A percentile compares a stretch with the other conserved stretches of the same genome.
These are phyloP conservation scores for Trichoderma semiorbis DNA, from an alignment of 2,329 filamentous ascomycete genomes.

Conservation along the genomic window DNA sequence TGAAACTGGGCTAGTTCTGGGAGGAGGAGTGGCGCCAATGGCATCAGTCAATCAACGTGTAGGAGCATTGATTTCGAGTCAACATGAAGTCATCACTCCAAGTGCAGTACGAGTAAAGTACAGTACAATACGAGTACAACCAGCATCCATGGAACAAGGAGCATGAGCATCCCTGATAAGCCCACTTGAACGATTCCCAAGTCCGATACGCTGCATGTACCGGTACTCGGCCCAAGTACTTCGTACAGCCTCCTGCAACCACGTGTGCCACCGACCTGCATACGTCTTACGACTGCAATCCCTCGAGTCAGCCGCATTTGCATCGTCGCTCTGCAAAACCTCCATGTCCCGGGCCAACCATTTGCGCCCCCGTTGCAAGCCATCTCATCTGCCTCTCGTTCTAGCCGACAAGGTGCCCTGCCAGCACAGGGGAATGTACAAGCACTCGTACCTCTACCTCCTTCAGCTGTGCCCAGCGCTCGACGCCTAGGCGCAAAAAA, in stretches of 20 bases:
- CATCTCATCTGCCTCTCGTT: not conserved
- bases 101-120: not conserved
- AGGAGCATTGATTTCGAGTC: too few species aligned
- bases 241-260: not conserved
- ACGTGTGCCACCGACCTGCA: constrained; percentile 6
- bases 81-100: too few species aligned
- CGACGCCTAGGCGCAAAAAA: not conserved
- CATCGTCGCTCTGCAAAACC: not conserved
- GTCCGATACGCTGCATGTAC: not conserved
- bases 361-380: constrained; percentile 4
- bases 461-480: not conserved
- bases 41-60: not conserved
- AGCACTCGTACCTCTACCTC: not conserved
- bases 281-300: constrained; percentile 3
- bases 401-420: not conserved
- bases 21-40: not conserved
- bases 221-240: not conserved
- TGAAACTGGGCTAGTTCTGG: not conserved
- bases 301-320: constrained; percentile 7
- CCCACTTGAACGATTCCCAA: not conserved
- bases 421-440: not conserved
- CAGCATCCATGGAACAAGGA: not conserved
- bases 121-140: not conserved
- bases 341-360: not conserved
- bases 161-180: not conserved